Base-by-base conservation (phyloP, 2,329 filamentous ascomycete genomes). In the Colletotrichum tanaceti region DNA sequence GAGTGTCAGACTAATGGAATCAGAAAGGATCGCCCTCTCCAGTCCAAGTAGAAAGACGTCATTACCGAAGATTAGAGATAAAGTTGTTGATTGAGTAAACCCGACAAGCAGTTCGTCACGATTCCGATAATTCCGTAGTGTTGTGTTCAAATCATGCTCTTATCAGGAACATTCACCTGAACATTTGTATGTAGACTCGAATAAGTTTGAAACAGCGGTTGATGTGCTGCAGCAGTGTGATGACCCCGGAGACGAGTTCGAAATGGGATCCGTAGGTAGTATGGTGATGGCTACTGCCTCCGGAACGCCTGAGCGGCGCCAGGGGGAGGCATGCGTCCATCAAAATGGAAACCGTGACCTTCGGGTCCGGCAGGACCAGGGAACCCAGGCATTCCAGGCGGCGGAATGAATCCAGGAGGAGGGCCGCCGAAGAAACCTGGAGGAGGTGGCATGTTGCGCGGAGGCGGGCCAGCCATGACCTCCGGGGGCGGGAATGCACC, bases 361-460 rank as follows among this genome's bases (percentile, higher is more conserved):
- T 87, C 86, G 0, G 82, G 83, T 1, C 77, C 80, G 3, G 78
- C 78, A 28, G 82, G 84, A 16, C 86, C 86, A 71, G 85, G 87
- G 74, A 88, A 90, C 14, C 84, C 86, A 53, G 80, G 83, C 75
- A 89, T 85, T 13, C 83, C 85, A 2, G 85, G 85, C 16, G 83
- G 87, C 5, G 81, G 83, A 75, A 89, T 80, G 73, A 87, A 88
- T 20, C 83, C 85, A 5, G 79, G 79, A 9, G 79, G 79, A 14
- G 80, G 82, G 6, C 83, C 85, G 24, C 79, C 82, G 71, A 84
- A 88, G 74, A 89, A 88, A 13, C 86, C 86, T 1, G 87, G 88
- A 5, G 88, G 88, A 32, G 87, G 87, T 46, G 81, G 80, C 80
- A 88, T 84, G 75, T 80, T 85, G n/a, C 87, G 84, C 11, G 83